Percentiles rank a stretch among this genome's conserved stretches.
These are phyloP conservation scores for Scutellaria galericulata DNA, from an alignment of 257 asterid genomes.

Conservation along the genomic window DNA sequence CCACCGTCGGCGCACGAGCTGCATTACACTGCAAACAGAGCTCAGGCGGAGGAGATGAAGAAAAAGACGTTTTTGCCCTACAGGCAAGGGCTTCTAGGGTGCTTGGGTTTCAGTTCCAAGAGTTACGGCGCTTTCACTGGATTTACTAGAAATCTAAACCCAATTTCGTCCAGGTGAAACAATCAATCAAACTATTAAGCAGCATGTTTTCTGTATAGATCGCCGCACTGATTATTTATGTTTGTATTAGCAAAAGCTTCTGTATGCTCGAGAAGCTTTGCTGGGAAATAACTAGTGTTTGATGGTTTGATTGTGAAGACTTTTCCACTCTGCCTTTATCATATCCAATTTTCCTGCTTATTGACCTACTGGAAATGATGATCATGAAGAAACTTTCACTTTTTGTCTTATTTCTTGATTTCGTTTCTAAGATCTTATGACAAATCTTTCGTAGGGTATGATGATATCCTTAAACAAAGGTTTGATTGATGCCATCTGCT, in stretches of 20 bases:
- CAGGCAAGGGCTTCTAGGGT: constrained; percentile 84
- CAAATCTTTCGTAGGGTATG: neutral
- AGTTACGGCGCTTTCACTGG: constrained; percentile 91
- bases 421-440: neutral
- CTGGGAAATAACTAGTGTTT: neutral
- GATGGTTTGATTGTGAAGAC: constrained; percentile 15
- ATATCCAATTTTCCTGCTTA: neutral
- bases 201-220: constrained; percentile 25
- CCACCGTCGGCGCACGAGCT: constrained; percentile 89
- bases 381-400: neutral
- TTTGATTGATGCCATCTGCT: constrained; percentile 15
- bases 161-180: constrained; percentile 76
- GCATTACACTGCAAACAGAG: constrained; percentile 84
- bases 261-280: constrained; percentile 17
- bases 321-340: constrained; percentile 12
- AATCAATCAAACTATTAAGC: neutral
- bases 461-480: neutral
- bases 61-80: constrained; percentile 93
- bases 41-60: constrained; percentile 99
- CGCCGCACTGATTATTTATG: neutral
- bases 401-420: constrained; percentile 9
- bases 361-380: neutral
- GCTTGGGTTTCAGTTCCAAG: constrained; percentile 92
- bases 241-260: neutral
- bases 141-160: constrained; percentile 77